These are phyloP conservation scores for Penicillium vulpinum DNA, from an alignment of 2,329 filamentous ascomycete genomes.

Conservation along the genomic window DNA sequence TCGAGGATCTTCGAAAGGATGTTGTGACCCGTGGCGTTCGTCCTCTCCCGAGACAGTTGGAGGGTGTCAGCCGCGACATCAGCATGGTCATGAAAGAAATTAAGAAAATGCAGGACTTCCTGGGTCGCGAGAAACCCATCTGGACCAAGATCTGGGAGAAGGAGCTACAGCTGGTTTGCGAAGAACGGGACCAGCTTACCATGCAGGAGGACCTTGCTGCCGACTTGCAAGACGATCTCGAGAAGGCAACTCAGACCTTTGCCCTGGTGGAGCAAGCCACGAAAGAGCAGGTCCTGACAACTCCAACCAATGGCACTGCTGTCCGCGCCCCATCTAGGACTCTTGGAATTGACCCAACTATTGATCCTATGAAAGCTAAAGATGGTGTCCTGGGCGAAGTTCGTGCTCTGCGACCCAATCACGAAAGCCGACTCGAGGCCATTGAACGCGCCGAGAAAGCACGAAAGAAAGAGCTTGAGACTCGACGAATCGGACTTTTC, in stretches of 20 bases:
- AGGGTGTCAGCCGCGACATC: conserved; percentile 86
- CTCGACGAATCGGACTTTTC: conserved; percentile 70
- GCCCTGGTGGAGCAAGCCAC: conserved; percentile 94
- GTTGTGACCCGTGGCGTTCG: conserved; percentile 91
- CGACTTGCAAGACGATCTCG: conserved; percentile 89
- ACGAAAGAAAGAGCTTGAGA: conserved; percentile 82
- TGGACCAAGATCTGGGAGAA: conserved; percentile 99
- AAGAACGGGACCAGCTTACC: conserved; percentile 89
- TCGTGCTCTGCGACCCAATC: conserved; percentile 87
- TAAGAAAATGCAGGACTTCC: conserved; percentile 89
- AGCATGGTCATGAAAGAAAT: conserved; percentile 77
- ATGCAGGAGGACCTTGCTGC: conserved; percentile 94
- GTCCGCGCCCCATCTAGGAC: conserved; percentile 54
- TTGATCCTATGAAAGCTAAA: conserved; percentile 79
- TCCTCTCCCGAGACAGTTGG: conserved; percentile 84
- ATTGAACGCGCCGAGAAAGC: conserved; percentile 96
- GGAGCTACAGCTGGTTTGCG: conserved; percentile 91
- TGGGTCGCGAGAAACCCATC: conserved; percentile 87
- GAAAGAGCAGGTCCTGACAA: conserved; percentile 88
- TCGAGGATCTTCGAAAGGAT: conserved; percentile 96
- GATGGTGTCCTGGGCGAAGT: conserved; percentile 92
- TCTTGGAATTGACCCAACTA: conserved; percentile 50
- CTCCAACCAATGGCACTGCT: conserved; percentile 44
- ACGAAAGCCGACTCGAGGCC: conserved; percentile 87
- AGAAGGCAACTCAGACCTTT: conserved; percentile 92